phyloP scores from a whole-genome alignment of 202 grass and related monocot species.

The Digitaria exilis region DNA sequence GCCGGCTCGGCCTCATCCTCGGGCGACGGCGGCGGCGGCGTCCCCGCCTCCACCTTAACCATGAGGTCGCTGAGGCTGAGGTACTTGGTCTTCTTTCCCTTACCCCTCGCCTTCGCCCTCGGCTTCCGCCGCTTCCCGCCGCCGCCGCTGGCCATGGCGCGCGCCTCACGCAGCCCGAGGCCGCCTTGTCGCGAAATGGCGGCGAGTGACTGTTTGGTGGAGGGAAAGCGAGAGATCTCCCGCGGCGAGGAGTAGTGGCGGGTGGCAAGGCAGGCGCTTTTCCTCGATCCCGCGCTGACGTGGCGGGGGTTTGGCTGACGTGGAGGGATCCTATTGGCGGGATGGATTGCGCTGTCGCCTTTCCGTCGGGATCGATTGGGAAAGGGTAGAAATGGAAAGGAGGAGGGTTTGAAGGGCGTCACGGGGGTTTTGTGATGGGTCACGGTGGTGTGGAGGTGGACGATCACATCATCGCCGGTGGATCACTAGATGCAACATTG shows the following conservation, averaged over 20 bases:
- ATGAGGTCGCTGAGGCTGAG: conserved; percentile 67
- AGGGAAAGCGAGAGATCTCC: conserved; percentile 49
- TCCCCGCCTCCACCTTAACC: not conserved
- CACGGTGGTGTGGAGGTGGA: not conserved
- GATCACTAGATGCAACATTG: not conserved
- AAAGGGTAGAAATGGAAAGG: not conserved
- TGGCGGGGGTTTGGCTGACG: conserved; percentile 31
- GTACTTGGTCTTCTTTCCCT: conserved; percentile 61
- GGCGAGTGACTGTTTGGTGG: conserved; percentile 24
- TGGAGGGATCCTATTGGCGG: not conserved
- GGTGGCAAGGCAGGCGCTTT: conserved; percentile 29
- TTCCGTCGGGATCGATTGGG: not conserved
- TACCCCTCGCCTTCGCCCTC: too few species aligned
- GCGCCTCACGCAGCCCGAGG: not conserved
- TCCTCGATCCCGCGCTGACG: conserved; percentile 44
- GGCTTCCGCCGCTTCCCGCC: conserved; percentile 19
- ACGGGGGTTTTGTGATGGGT: conserved; percentile 58
- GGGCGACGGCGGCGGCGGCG: not conserved
- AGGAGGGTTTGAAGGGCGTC: conserved; percentile 27
- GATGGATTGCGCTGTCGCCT: conserved; percentile 40
- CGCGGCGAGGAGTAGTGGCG: too few species aligned
- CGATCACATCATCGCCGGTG: conserved; percentile 33
- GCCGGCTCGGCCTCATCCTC: not conserved
- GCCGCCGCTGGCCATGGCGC: conserved; percentile 19
- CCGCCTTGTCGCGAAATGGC: not conserved